Conservation (phyloP, 1,284 basidiomycete species). For the Cystobasidium slooffiae region DNA sequence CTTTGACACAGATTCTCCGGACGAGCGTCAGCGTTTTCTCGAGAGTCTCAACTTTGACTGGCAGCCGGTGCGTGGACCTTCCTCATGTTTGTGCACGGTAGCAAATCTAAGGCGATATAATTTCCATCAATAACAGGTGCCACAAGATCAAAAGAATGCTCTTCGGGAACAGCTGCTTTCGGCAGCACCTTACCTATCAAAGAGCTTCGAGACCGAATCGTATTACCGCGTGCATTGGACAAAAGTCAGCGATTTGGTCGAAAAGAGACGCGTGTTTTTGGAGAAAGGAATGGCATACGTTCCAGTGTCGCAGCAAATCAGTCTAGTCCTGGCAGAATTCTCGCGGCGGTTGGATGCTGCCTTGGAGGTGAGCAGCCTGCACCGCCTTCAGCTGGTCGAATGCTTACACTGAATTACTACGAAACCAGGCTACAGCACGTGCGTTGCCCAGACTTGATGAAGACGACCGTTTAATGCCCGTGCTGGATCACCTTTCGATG, state of each 20-base stretch:
- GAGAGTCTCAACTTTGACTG: constrained; percentile 77
- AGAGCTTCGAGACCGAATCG: constrained; percentile 61
- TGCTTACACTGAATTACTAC: background rate
- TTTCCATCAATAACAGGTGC: constrained; percentile 62
- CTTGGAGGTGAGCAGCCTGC: constrained; percentile 68
- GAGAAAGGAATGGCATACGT: constrained; percentile 88
- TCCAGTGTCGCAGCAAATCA: constrained; percentile 77
- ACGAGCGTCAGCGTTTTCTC: constrained; percentile 75
- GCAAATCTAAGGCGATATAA: background rate
- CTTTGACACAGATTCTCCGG: constrained; percentile 71
- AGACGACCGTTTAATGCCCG: constrained; percentile 86
- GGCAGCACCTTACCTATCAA: constrained; percentile 55
- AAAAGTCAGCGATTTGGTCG: constrained; percentile 88
- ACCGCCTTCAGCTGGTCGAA: background rate
- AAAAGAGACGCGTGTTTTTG: constrained; percentile 79
- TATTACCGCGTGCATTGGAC: constrained; percentile 87
- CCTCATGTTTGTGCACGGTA: background rate
- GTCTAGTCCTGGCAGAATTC: constrained; percentile 88
- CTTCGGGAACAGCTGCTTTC: constrained; percentile 65
- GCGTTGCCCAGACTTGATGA: constrained; percentile 92
- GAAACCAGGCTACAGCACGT: constrained; percentile 76
- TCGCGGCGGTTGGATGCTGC: constrained; percentile 73
- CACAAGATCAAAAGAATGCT: constrained; percentile 64
- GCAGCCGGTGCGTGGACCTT: constrained; percentile 63
- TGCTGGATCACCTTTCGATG: constrained; percentile 89